Evolutionary conservation across 768 basidiomycete genomes (phyloP).

Genomic region (Chalciporus chontae): DNA sequence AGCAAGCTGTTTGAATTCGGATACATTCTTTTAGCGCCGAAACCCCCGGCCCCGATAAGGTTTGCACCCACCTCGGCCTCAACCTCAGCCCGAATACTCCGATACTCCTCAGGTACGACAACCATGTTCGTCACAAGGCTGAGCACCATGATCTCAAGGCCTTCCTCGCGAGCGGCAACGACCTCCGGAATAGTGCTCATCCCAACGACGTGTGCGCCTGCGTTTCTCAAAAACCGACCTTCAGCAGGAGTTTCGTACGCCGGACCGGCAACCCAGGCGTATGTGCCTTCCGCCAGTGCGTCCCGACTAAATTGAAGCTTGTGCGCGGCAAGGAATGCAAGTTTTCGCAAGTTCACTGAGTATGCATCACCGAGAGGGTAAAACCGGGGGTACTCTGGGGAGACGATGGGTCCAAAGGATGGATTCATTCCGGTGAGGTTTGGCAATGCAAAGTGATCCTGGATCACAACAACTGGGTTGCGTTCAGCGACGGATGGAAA

Average conservation of each 20-base stretch:
- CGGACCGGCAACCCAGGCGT: conserved; percentile 89
- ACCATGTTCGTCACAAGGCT: conserved; percentile 87
- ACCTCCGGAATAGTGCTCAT: conserved; percentile 95
- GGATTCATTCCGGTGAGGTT: conserved; percentile 76
- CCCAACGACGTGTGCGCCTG: conserved; percentile 87
- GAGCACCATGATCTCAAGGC: conserved; percentile 70
- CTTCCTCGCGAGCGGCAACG: conserved; percentile 71
- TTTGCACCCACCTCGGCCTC: conserved; percentile 60
- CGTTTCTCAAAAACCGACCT: conserved; percentile 67
- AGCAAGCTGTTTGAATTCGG: conserved; percentile 44
- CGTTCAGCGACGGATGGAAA: conserved; percentile 8
- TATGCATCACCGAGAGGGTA: conserved; percentile 84
- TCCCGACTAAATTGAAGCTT: conserved; percentile 48
- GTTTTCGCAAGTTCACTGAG: conserved; percentile 63
- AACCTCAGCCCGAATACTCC: conserved; percentile 71
- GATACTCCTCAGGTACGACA: conserved; percentile 62
- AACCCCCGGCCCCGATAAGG: not conserved
- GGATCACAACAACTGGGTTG: conserved; percentile 69
- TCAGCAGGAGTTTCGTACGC: conserved; percentile 90
- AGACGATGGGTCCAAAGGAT: conserved; percentile 66
- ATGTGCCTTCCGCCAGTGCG: conserved; percentile 75
- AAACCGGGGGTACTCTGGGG: conserved; percentile 66
- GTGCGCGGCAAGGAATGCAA: conserved; percentile 70
- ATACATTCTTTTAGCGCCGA: conserved; percentile 4
- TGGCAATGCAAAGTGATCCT: conserved; percentile 82